phyloP scores from a whole-genome alignment of 495 filamentous ascomycete genomes.

The Tuber melanosporum region DNA sequence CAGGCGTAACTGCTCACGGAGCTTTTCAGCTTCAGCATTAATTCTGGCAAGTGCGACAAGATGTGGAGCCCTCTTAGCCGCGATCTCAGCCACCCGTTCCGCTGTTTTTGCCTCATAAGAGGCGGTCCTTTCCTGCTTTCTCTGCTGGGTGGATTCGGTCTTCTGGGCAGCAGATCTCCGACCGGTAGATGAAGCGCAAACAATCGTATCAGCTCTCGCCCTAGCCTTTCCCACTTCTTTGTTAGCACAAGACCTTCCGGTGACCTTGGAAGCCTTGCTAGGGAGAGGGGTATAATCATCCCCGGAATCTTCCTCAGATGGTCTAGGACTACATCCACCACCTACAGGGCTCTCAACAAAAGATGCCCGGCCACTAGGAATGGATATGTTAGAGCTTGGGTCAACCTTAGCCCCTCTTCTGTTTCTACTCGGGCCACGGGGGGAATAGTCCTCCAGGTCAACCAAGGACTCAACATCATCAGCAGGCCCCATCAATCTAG shows the following conservation, averaged over 20 bases:
- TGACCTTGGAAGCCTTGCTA: neutral
- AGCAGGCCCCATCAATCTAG: neutral
- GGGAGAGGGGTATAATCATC: neutral
- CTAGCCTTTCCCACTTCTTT: neutral
- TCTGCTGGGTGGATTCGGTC: neutral
- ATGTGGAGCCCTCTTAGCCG: neutral
- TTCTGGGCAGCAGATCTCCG: neutral
- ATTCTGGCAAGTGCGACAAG: neutral
- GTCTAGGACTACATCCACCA: neutral
- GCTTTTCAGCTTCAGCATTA: neutral
- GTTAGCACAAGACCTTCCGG: neutral
- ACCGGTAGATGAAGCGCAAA: neutral
- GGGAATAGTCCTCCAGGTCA: neutral
- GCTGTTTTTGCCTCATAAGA: neutral
- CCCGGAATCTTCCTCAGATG: neutral
- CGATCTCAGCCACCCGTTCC: neutral
- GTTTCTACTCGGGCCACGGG: neutral
- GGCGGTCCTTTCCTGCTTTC: neutral
- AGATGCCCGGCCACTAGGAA: neutral
- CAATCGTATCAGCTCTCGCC: neutral
- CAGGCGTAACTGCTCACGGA: slow-evolving; percentile 1
- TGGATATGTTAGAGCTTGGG: neutral
- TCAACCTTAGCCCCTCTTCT: neutral
- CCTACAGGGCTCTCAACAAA: neutral
- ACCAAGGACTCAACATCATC: neutral